These are phyloP conservation scores for Tuctoria greenei DNA, from an alignment of 176 grass and related monocot species.

Conservation along the genomic window DNA sequence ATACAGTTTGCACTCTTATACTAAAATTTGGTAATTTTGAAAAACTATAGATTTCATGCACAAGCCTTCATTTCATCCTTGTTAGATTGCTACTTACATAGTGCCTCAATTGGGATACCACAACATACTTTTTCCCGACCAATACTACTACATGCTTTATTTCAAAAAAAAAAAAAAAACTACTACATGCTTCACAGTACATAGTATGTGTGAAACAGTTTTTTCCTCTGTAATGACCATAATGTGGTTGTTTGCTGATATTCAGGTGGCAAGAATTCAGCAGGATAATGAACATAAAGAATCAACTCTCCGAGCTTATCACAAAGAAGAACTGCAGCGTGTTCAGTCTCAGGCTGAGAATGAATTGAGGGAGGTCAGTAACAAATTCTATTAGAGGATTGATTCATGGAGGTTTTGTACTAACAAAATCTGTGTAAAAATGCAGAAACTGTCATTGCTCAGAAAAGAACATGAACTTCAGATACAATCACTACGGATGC, in stretches of 20 bases:
- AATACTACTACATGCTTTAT: not conserved
- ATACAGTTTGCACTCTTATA: too few relatives aligned
- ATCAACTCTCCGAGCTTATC: constrained; percentile 56
- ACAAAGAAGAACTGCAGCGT: constrained; percentile 70
- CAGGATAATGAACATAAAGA: constrained; percentile 78
- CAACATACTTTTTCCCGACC: not conserved
- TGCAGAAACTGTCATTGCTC: constrained; percentile 64
- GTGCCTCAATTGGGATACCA: constrained; percentile 9
- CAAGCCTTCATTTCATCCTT: constrained; percentile 11
- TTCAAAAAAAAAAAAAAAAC: too few relatives aligned
- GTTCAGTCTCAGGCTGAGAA: constrained; percentile 74
- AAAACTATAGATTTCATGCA: constrained; percentile 6
- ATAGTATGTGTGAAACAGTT: not conserved
- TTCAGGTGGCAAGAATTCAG: constrained; percentile 75
- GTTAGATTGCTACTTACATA: not conserved
- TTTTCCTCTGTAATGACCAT: constrained; percentile 28
- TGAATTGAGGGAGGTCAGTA: constrained; percentile 88
- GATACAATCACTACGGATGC: constrained; percentile 67
- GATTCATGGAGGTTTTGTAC: constrained; percentile 11
- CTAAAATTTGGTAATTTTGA: constrained; percentile 3
- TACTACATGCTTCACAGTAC: not conserved
- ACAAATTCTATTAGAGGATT: constrained; percentile 26
- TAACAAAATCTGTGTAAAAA: constrained; percentile 33
- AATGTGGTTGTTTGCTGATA: constrained; percentile 37
- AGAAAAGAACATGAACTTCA: constrained; percentile 86